These are phyloP conservation scores for Aspergillus jensenii DNA, from an alignment of 2,329 filamentous ascomycete genomes.

Conservation along the genomic window DNA sequence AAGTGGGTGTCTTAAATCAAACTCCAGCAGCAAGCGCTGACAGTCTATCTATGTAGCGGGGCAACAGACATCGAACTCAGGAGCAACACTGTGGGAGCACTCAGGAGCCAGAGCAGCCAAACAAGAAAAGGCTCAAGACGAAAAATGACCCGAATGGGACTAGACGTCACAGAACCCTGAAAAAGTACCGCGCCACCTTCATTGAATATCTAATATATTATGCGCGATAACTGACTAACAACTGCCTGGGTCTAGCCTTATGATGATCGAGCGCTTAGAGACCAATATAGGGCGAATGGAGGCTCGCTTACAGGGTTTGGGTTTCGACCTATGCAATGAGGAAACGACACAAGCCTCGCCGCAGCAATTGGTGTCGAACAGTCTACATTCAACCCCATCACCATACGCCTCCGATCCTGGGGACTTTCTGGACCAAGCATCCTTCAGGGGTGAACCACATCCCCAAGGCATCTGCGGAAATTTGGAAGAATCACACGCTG, in stretches of 20 bases:
- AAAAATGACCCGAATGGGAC: neutral
- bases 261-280: slow-evolving; percentile 20
- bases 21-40: neutral
- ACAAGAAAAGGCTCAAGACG: neutral
- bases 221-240: neutral
- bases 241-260: slow-evolving; percentile 5
- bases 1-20: neutral
- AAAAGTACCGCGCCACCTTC: slow-evolving; percentile 6
- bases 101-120: neutral
- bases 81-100: neutral
- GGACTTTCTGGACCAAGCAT: neutral
- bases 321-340: slow-evolving; percentile 7
- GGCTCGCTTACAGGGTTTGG: slow-evolving; percentile 12
- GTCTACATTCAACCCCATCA: neutral
- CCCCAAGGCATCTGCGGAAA: neutral
- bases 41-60: neutral
- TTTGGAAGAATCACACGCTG: neutral
- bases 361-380: neutral
- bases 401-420: neutral
- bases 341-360: neutral
- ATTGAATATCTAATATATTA: neutral
- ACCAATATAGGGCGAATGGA: slow-evolving; percentile 18
- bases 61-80: neutral
- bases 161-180: slow-evolving; percentile 5
- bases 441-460: neutral